Percentiles rank a stretch among this genome's conserved stretches.
Conservation (phyloP, 2,329 filamentous ascomycete species). For the Talaromyces piceae region DNA sequence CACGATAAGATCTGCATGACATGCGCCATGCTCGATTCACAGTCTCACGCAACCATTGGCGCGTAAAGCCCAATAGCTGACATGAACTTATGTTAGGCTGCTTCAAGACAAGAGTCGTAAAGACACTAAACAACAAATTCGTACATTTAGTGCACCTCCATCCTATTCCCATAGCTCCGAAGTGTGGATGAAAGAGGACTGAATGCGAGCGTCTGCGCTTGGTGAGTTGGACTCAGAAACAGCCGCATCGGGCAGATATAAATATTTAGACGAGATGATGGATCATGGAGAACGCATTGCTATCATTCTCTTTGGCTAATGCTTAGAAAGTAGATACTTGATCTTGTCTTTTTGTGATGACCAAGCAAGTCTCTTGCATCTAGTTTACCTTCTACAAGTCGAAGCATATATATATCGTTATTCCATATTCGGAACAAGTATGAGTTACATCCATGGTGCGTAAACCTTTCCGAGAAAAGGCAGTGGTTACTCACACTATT, state of each 20-base stretch:
- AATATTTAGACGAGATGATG: neutral
- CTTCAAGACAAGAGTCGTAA: neutral
- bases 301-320: too few species aligned
- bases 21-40: neutral
- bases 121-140: neutral
- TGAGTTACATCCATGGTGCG: neutral
- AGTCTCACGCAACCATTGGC: neutral
- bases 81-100: neutral
- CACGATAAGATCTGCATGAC: neutral
- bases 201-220: neutral
- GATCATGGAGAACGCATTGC: neutral
- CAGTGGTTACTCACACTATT: neutral
- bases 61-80: neutral
- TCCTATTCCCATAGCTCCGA: neutral
- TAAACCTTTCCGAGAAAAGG: neutral
- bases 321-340: too few species aligned
- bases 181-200: neutral
- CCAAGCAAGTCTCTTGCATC: too few species aligned
- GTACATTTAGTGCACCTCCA: neutral
- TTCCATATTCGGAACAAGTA: neutral
- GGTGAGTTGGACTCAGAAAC: neutral
- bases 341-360: too few species aligned
- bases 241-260: neutral
- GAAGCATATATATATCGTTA: neutral
- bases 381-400: too few species aligned